Evolutionary conservation across 2,329 filamentous ascomycete species (phyloP).

Genomic region (Pseudopithomyces maydicus): DNA sequence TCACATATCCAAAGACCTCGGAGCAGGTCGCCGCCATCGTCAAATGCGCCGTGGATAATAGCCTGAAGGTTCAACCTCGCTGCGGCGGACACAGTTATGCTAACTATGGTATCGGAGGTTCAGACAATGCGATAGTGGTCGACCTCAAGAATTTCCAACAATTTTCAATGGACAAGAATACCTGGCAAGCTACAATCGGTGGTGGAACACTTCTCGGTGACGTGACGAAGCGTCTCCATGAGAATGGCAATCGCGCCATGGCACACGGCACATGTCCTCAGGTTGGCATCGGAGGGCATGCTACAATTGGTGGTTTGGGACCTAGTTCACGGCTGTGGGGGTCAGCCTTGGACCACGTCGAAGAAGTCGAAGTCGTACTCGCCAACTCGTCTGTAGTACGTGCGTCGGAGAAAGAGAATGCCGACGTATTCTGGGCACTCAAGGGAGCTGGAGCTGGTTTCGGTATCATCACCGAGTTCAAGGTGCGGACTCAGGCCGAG

Average conservation of each 20-base stretch:
- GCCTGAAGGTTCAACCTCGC: constrained; percentile 63
- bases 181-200: constrained; percentile 53
- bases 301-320: constrained; percentile 44
- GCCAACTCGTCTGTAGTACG: constrained; percentile 46
- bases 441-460: constrained; percentile 50
- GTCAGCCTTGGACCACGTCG: constrained; percentile 38
- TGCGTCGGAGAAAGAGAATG: constrained; percentile 42
- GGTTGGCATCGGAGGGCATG: constrained; percentile 44
- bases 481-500: constrained; percentile 42
- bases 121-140: constrained; percentile 55
- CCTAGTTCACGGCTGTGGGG: constrained; percentile 42
- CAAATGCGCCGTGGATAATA: constrained; percentile 60
- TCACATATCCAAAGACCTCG: constrained; percentile 59
- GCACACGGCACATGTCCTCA: constrained; percentile 53
- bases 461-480: constrained; percentile 49
- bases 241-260: constrained; percentile 48
- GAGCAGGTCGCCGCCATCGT: constrained; percentile 62
- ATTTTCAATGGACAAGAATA: constrained; percentile 51
- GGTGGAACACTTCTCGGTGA: constrained; percentile 56
- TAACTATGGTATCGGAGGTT: constrained; percentile 54
- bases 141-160: constrained; percentile 56
- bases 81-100: constrained; percentile 69
- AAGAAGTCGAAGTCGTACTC: constrained; percentile 45
- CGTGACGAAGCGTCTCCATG: constrained; percentile 40
- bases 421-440: constrained; percentile 50